Base-by-base conservation (phyloP, 2,329 filamentous ascomycete species). In the Didymella lethalis region DNA sequence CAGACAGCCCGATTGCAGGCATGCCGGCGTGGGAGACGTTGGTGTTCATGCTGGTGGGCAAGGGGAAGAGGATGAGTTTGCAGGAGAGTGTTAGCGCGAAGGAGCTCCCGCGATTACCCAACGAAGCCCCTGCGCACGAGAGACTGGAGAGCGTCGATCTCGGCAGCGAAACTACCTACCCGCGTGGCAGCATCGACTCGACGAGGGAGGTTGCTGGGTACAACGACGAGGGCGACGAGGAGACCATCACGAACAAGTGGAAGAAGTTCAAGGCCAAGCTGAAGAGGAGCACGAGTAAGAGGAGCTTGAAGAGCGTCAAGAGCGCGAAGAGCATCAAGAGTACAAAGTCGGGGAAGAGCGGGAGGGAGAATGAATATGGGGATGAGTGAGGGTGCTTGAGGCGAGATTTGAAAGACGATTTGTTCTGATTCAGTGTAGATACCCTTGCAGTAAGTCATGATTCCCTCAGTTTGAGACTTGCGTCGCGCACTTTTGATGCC, bases 21-120 rank as follows among this genome's bases (percentile, higher is more conserved):
- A 73, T 75, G 71, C 58, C 73, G 2, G 75, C 67, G 2, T 77
- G 75, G 75, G 64, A 76, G 54, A 77, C 73, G 6, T 63, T 76
- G 1, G 62, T 76, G 28, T 77, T 71, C 48, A 71, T 77, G 62
- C 54, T 77, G 1, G 52, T 73, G 8, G 53, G 53, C 1, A 46
- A 34, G 18, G 31, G 47, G 28, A 57, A 50, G 4, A 14, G 14
- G 3, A 23, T 10, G 18, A 8, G 14, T 1, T 7, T 25, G 11
- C 41, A 28, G 3, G 23, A 28, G 11, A 28, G 20, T 12, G 20
- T 11, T 38, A 23, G 23, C 23, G 48, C 29, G 26, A 57, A 43
- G 32, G 49, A 51, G n/a, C 41, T 56, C 7, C 51, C 44, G 7
- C 40, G 11, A 23, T 16, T 47, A 10, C 55, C 38, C 14, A 14